A percentile compares a stretch with the other conserved stretches of the same genome.
Conservation (phyloP, 306 rosid species). For the apple (Malus domestica) region ASM211411v1 NC_041794.1:5592001-5592500, state of each 20-base stretch:
- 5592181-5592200: not conserved
- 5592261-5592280: not conserved
- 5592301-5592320: slow-evolving; percentile 99
- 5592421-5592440: slow-evolving; percentile 2
- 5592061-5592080: not conserved
- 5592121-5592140: not conserved
- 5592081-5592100: not conserved
- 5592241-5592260: not conserved
- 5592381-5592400: not conserved
- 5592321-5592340: slow-evolving; percentile 99
- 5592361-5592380: slow-evolving; percentile 5
- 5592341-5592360: slow-evolving; percentile 99
- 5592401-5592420: not conserved
- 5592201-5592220: not conserved
- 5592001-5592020: not conserved
- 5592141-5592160: not conserved
- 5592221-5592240: not conserved
- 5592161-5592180: not conserved
- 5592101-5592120: not conserved
- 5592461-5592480: slow-evolving; percentile 97
- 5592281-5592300: slow-evolving; percentile 93
- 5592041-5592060: not conserved
- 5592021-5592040: not conserved
- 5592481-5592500: slow-evolving; percentile 92
- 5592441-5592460: slow-evolving; percentile 60